Base-by-base conservation (phyloP, 345 rosid genomes). In the Citrus mangshanensis region DNA sequence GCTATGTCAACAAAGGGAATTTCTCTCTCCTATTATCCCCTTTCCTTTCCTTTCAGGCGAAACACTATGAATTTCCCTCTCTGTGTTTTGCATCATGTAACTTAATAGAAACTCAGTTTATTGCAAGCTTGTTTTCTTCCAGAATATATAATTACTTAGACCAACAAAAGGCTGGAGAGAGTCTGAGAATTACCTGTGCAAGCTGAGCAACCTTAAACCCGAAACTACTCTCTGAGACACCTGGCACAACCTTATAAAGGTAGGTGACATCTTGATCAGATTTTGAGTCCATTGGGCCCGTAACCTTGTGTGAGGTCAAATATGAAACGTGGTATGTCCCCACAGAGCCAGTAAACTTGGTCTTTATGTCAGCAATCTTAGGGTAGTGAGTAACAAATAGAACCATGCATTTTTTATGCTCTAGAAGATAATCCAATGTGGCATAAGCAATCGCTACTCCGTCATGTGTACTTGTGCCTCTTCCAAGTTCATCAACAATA, bases 381-480 rank as follows among this genome's bases (percentile, higher is more conserved):
- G 98, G 96, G 86, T 95, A 93, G 87, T 93, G 99, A 19, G 99
- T 95, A 56, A 95, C 99, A 79, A 95, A 95, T 63, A 95, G 97
- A 82, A 87, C 91, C 89, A 89, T 74, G 87, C 97, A 87, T 82
- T 81, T 89, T 80, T 89, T 95, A 78, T 90, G 87, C 77, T 83
- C 76, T 68, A 95, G 80, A 54, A 95, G 88, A 90, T 92, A 88
- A 73, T 87, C 87, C 81, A 95, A 81, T n/a, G 97, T 87, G 46
- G 99, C 97, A 86, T 92, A 91, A 42, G 99, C 98, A 77, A 95
- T 91, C 58, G 99, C 97, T 76, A 87, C 94, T 66, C 99, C 98
- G 40, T 95, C 99, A 68, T 95, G 94, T 46, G 99, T 93, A 83
- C 98, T 93, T 49, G 99, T 92, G 76, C 99, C 99, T 80, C 98